These are phyloP conservation scores for Phlebiopsis flavidoalba DNA, from an alignment of 768 basidiomycete genomes.

Conservation along the genomic window DNA sequence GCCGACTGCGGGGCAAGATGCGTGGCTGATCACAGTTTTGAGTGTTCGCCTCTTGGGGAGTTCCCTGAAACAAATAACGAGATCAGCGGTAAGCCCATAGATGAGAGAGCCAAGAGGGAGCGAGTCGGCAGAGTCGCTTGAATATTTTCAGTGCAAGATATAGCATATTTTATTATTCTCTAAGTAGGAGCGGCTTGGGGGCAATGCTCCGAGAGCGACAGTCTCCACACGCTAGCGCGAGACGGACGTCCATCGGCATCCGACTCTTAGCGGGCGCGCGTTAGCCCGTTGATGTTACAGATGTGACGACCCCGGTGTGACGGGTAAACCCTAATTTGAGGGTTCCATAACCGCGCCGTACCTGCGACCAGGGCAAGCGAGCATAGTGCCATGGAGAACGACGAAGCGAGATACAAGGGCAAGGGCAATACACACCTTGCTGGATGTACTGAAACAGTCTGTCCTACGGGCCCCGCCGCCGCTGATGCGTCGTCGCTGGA, in stretches of 20 bases:
- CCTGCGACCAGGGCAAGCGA: background rate
- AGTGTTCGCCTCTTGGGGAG: conserved; percentile 4
- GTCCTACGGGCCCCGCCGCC: conserved; percentile 47
- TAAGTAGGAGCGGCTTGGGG: background rate
- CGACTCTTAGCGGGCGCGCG: background rate
- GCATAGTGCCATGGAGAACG: background rate
- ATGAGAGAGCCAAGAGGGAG: background rate
- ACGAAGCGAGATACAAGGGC: background rate
- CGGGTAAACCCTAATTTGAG: background rate
- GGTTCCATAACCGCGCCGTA: background rate
- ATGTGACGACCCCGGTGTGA: background rate
- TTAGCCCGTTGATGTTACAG: background rate
- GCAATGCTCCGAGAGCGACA: background rate
- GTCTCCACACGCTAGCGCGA: background rate
- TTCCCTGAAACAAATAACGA: conserved; percentile 3
- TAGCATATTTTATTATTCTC: background rate
- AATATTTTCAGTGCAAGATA: background rate
- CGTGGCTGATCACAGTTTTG: conserved; percentile 9
- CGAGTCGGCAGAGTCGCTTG: too few relatives aligned
- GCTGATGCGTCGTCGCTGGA: conserved; percentile 75
- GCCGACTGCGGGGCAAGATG: conserved; percentile 2
- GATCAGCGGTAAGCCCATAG: conserved; percentile 3
- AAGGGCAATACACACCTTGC: conserved; percentile 39
- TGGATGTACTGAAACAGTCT: conserved; percentile 50
- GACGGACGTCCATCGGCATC: background rate